Percentiles rank a stretch among this genome's conserved stretches.
Evolutionary conservation across 139 green algal species (phyloP).

Genomic region (Klebsormidium nitens): DNA sequence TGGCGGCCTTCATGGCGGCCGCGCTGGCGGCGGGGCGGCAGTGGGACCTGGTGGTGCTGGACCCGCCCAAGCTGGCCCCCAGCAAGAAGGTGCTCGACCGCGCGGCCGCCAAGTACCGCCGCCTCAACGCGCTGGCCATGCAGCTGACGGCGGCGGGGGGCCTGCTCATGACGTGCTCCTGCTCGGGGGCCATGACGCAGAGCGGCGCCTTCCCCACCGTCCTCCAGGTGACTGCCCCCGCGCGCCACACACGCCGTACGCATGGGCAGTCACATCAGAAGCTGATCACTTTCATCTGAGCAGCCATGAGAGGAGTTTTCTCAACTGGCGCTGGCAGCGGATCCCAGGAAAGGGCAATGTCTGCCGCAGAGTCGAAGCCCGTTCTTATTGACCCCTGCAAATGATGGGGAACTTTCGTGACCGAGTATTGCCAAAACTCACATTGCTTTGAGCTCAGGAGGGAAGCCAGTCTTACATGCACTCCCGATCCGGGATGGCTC

Average conservation of each 20-base stretch:
- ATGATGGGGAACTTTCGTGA: too few species aligned
- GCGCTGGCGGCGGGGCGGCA: constrained; percentile 30
- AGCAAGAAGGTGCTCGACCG: constrained; percentile 43
- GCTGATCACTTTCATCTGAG: too few species aligned
- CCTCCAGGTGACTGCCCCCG: constrained; percentile 7
- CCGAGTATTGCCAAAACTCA: too few species aligned
- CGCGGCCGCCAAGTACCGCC: constrained; percentile 51
- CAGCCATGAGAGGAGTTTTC: too few species aligned
- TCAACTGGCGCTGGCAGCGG: too few species aligned
- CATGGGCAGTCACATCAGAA: background rate
- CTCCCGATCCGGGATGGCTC: too few species aligned
- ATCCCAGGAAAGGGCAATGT: too few species aligned
- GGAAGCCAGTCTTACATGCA: too few species aligned
- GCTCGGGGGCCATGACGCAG: constrained; percentile 78
- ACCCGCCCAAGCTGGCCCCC: constrained; percentile 92
- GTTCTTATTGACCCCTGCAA: too few species aligned
- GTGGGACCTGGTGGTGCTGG: constrained; percentile 87
- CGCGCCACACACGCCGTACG: background rate
- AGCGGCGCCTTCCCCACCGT: constrained; percentile 31
- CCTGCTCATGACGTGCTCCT: constrained; percentile 91
- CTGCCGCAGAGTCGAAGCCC: too few species aligned
- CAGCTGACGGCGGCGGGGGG: constrained; percentile 65
- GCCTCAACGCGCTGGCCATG: constrained; percentile 71
- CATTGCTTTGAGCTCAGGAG: too few species aligned
- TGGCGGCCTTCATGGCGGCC: constrained; percentile 60